These are phyloP conservation scores for Thamnidium elegans DNA, from an alignment of 192 early-diverging fungal genomes.

Conservation along the genomic window DNA sequence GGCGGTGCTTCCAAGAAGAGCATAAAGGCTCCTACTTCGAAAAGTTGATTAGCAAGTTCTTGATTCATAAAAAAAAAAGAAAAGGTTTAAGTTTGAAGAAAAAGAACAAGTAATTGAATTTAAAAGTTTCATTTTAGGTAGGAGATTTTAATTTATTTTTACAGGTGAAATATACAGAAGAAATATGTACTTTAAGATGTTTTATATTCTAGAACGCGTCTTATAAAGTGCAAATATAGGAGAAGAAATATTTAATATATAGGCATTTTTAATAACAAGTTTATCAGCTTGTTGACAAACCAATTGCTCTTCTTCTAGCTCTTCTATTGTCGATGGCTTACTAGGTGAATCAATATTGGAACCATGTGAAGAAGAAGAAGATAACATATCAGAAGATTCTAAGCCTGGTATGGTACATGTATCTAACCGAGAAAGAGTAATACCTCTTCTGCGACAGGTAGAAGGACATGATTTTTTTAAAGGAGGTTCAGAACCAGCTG, in stretches of 20 bases:
- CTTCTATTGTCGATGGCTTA: no score
- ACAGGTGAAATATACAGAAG: no score
- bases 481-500: background rate
- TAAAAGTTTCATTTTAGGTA: background rate
- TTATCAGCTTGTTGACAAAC: background rate
- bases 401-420: background rate
- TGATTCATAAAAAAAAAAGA: constrained; percentile 66
- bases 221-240: background rate
- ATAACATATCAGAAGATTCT: background rate
- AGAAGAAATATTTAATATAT: background rate
- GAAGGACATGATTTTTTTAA: background rate
- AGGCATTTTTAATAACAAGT: background rate
- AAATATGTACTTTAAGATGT: no score
- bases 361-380: background rate
- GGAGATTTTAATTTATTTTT: no score
- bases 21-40: constrained; percentile 75
- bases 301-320: background rate
- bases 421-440: constrained; percentile 9
- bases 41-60: constrained; percentile 71
- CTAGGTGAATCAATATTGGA: background rate
- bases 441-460: constrained; percentile 16
- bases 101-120: background rate
- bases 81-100: background rate
- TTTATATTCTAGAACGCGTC: background rate
- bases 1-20: constrained; percentile 78